phyloP scores from a whole-genome alignment of 139 green algal species.

The Picochlorum sp. region DNA sequence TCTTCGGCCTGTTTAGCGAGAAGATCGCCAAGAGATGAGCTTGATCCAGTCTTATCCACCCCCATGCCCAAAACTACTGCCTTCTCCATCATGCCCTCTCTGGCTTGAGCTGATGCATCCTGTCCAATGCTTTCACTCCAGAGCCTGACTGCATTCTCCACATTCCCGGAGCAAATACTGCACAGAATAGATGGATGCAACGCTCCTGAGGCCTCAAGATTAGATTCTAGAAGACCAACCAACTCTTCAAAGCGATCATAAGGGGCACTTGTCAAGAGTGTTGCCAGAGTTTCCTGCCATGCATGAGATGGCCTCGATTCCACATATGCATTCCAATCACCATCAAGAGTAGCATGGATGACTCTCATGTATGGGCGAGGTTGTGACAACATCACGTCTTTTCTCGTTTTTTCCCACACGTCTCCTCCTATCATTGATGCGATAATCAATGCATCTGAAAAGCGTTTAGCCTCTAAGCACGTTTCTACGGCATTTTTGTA shows the following conservation, averaged over 20 bases:
- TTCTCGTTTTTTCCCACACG: constrained; percentile 33
- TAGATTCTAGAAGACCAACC: constrained; percentile 50
- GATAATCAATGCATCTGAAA: constrained; percentile 89
- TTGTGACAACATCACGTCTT: constrained; percentile 61
- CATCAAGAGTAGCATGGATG: constrained; percentile 39
- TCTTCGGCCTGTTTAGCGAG: constrained; percentile 69
- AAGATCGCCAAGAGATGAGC: constrained; percentile 55
- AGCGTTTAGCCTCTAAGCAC: constrained; percentile 68
- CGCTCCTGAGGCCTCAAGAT: constrained; percentile 29
- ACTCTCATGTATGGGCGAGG: constrained; percentile 75
- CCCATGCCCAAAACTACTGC: constrained; percentile 81
- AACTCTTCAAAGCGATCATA: constrained; percentile 48
- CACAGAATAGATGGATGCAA: constrained; percentile 79
- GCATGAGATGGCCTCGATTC: constrained; percentile 53
- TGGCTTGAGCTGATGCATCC: constrained; percentile 5
- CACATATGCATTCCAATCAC: constrained; percentile 72
- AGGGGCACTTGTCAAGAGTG: constrained; percentile 78
- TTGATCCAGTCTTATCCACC: constrained; percentile 26
- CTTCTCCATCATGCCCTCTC: constrained; percentile 88
- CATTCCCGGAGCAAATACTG: constrained; percentile 80
- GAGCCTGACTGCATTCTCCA: constrained; percentile 70
- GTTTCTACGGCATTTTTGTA: constrained; percentile 73
- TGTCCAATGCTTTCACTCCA: constrained; percentile 34
- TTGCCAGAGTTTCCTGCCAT: constrained; percentile 91
- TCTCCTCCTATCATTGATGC: constrained; percentile 54